Conservation (phyloP, 148 eudicot genomes). For the Tetragonia tetragonoides region DNA sequence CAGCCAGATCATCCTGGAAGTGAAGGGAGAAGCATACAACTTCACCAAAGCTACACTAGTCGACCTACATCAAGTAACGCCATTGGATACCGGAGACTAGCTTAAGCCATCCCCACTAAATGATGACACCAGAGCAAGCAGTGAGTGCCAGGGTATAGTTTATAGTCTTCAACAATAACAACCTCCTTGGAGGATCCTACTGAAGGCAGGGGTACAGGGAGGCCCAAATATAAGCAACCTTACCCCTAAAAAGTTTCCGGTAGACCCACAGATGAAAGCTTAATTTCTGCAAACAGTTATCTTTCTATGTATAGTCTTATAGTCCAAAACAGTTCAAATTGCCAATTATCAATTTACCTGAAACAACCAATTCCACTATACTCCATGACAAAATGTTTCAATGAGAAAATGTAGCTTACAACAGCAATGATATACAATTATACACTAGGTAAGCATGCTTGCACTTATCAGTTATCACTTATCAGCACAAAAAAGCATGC, state of each 20-base stretch:
- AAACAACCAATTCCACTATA: too few species aligned
- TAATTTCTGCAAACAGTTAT: too few species aligned
- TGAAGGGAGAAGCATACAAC: background rate
- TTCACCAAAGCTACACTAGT: conserved; percentile 1
- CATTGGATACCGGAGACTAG: background rate
- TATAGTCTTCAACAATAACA: too few species aligned
- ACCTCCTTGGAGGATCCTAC: too few species aligned
- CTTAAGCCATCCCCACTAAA: background rate
- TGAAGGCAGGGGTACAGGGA: too few species aligned
- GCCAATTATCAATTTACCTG: too few species aligned
- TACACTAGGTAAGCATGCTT: background rate
- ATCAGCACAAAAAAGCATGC: too few species aligned
- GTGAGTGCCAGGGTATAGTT: background rate
- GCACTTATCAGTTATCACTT: background rate
- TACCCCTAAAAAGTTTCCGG: too few species aligned
- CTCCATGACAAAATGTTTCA: background rate
- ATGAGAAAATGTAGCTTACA: background rate
- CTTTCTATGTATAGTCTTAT: too few species aligned
- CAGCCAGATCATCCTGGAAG: background rate
- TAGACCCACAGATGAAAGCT: too few species aligned
- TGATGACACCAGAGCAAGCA: background rate
- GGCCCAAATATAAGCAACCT: too few species aligned
- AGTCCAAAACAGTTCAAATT: too few species aligned
- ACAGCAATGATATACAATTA: background rate
- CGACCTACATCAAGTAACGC: background rate